Percentiles rank a stretch among this genome's conserved stretches.
phyloP scores from a whole-genome alignment of 495 filamentous ascomycete species.

The Chaetomium tenue region DNA sequence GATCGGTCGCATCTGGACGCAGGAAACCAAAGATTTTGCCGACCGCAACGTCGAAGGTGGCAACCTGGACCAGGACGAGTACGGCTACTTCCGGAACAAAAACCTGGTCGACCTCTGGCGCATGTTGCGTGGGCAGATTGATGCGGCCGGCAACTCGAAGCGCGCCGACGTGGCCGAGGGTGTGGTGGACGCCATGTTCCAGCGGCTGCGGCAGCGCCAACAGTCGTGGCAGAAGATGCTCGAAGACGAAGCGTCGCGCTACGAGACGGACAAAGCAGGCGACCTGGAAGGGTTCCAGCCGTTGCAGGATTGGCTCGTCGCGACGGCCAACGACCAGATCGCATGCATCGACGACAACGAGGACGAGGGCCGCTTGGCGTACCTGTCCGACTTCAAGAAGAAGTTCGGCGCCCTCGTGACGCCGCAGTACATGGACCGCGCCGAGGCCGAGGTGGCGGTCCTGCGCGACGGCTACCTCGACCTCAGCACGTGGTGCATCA shows the following conservation, averaged over 20 bases:
- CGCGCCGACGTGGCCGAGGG: slow-evolving; percentile 87
- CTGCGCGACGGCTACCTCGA: slow-evolving; percentile 91
- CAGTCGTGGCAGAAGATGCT: slow-evolving; percentile 80
- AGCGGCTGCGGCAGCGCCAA: slow-evolving; percentile 76
- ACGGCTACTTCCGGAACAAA: slow-evolving; percentile 84
- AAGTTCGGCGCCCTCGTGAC: slow-evolving; percentile 78
- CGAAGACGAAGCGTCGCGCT: slow-evolving; percentile 78
- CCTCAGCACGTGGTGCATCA: slow-evolving; percentile 83
- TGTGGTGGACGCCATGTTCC: slow-evolving; percentile 90
- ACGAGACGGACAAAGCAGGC: slow-evolving; percentile 57
- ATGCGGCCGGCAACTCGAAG: slow-evolving; percentile 74
- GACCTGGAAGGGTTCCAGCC: slow-evolving; percentile 75
- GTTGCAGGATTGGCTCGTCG: slow-evolving; percentile 89
- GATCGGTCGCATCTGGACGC: slow-evolving; percentile 85
- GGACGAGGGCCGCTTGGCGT: slow-evolving; percentile 66
- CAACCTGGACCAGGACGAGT: slow-evolving; percentile 78
- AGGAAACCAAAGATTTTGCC: slow-evolving; percentile 76
- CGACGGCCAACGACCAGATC: slow-evolving; percentile 98
- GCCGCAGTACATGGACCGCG: slow-evolving; percentile 70
- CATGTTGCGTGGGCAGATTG: slow-evolving; percentile 89
- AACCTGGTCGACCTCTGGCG: slow-evolving; percentile 93
- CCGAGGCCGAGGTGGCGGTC: slow-evolving; percentile 65
- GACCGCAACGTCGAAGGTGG: slow-evolving; percentile 67
- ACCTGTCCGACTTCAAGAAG: slow-evolving; percentile 75
- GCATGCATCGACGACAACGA: slow-evolving; percentile 89